phyloP scores from a whole-genome alignment of 2,329 filamentous ascomycete genomes.

The Zymoseptoria crescenta region DNA sequence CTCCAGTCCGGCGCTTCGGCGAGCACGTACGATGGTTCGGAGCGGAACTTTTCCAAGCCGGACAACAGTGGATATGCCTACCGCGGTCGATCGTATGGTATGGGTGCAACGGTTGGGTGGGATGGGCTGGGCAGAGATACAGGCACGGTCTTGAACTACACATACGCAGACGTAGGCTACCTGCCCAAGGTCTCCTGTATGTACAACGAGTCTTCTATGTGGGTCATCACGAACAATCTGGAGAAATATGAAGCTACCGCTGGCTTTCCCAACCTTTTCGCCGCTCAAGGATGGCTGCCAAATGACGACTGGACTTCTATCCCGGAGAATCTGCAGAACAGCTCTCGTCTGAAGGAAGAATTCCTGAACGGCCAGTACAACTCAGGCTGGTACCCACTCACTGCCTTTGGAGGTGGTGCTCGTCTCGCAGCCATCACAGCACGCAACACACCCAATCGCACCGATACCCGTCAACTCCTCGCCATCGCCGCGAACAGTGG shows the following conservation, averaged over 20 bases:
- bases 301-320: neutral
- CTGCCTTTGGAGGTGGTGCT: neutral
- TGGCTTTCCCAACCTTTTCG: neutral
- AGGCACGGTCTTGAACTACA: neutral
- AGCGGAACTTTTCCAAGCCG: neutral
- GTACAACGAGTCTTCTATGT: slow-evolving; percentile 1
- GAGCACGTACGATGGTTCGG: neutral
- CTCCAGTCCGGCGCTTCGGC: neutral
- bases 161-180: neutral
- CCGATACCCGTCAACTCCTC: neutral
- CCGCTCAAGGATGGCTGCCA: neutral
- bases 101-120: neutral
- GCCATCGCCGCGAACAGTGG: neutral
- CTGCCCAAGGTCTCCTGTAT: neutral
- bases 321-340: neutral
- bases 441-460: neutral
- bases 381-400: neutral
- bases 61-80: slow-evolving; percentile 1
- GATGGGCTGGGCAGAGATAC: neutral
- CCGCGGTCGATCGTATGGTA: neutral
- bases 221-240: neutral
- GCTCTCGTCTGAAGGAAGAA: neutral
- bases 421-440: neutral
- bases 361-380: neutral
- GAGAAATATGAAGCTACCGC: neutral